Percentiles rank a stretch among this genome's conserved stretches.
These are phyloP conservation scores for Dendrobium chrysotoxum DNA, from an alignment of 106 monocot genomes.

Conservation along the genomic window DNA sequence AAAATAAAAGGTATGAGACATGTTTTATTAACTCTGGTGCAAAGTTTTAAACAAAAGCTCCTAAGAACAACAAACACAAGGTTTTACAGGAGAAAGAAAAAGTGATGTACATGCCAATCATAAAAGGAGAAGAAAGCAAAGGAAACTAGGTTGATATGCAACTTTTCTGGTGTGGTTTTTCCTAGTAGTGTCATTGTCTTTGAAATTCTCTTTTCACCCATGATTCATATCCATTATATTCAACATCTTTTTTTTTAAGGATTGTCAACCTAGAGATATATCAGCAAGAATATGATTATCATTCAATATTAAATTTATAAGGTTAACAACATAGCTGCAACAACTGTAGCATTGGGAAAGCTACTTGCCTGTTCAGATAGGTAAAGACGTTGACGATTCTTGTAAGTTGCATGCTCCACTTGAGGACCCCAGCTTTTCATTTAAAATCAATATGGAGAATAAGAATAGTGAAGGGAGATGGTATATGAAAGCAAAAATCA, in stretches of 20 bases:
- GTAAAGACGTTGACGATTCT: constrained; percentile 94
- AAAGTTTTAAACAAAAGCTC: too few relatives aligned
- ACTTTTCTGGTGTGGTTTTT: not conserved
- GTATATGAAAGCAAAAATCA: not conserved
- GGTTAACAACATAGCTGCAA: not conserved
- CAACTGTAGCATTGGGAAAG: not conserved
- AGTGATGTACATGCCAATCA: too few relatives aligned
- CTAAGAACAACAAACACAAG: too few relatives aligned
- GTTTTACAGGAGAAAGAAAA: too few relatives aligned
- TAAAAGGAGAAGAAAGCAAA: too few relatives aligned
- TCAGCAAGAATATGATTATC: not conserved
- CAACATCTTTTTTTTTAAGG: not conserved
- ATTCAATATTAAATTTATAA: not conserved
- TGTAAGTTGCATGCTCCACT: constrained; percentile 76
- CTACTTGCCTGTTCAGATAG: constrained; percentile 85
- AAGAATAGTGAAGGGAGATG: not conserved
- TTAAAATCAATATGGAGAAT: not conserved
- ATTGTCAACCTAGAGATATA: not conserved
- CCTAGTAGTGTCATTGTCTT: not conserved
- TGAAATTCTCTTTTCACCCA: not conserved
- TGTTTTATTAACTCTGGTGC: not conserved
- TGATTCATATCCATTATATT: not conserved
- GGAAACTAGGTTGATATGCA: not conserved
- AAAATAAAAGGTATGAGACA: not conserved
- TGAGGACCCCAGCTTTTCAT: constrained; percentile 82